Base-by-base conservation (phyloP, 129 eudicot genomes). In the Lonicera japonica region DNA sequence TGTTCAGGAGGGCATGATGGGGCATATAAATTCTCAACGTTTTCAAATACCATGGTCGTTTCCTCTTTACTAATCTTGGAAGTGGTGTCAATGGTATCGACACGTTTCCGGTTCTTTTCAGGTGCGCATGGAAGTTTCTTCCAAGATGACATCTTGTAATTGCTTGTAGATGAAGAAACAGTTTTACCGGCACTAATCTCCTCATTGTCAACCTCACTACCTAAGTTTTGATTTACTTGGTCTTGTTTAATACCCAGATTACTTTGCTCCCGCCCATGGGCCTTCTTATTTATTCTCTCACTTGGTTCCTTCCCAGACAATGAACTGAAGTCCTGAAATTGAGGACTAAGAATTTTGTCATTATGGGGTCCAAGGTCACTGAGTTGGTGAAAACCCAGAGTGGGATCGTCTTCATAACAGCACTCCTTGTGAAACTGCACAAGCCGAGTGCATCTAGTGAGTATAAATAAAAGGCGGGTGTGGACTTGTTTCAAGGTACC, bases 351-450 rank as follows among this genome's bases (percentile, higher is more conserved):
- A 36, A 74, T 64, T 46, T 79, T 73, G 63, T 83, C 95, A 11
- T 88, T 72, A 69, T 94, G 88, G 29, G 79, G 80, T 61, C 96
- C 87, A 67, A 88, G 91, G 73, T 94, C 96, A 58, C 96, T 94
- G 34, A 94, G 79, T 56, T 94, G 88, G 75, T 88, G 95, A 58
- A 88, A 70, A 51, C 85, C 80, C 58, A 84, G 65, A 63, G 77
- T 66, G 54, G 80, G 87, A 60, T 77, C 83, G 60, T 85, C 96
- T 62, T 88, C 99, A 55, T 82, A 80, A 50, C 95, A 92, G 68
- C 90, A 83, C 70, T 94, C 99, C 71, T 94, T 85, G 48, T 88
- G 95, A 65, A 88, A 83, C 74, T 87, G 96, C 60, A 94, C 99
- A 64, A 94, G 89, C 60, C 99, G 79, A 67, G 95, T 85, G 82